Percentiles rank a stretch among this genome's conserved stretches.
phyloP scores from a whole-genome alignment of 1,284 basidiomycete species.

The Sporisorium iseilematis-ciliati region DNA sequence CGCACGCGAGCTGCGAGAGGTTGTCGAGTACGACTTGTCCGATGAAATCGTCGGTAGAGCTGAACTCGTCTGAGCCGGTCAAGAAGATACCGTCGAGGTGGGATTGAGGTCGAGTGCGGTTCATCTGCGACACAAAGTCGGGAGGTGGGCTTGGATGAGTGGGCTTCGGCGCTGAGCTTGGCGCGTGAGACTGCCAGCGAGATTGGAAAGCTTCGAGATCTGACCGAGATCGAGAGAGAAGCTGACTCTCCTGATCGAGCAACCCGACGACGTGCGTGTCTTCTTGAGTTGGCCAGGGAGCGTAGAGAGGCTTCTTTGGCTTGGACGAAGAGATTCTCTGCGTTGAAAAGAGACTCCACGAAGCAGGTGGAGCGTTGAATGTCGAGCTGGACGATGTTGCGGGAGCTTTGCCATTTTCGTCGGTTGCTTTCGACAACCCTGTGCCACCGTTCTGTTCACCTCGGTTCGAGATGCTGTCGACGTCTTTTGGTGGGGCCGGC shows the following conservation, averaged over 20 bases:
- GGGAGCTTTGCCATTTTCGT: conserved; percentile 10
- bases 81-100: conserved; percentile 6
- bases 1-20: conserved; percentile 4
- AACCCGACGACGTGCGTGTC: conserved; percentile 28
- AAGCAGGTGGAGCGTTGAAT: conserved; percentile 12
- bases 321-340: conserved; percentile 12
- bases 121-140: conserved; percentile 23
- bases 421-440: not conserved
- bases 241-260: conserved; percentile 4
- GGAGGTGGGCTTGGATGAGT: conserved; percentile 1
- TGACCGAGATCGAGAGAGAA: conserved; percentile 4
- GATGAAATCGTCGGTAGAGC: conserved; percentile 14
- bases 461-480: not conserved
- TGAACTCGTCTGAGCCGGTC: not conserved
- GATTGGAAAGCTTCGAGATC: conserved; percentile 20
- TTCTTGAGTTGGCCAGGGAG: conserved; percentile 24
- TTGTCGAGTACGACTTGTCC: conserved; percentile 5
- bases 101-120: conserved; percentile 13
- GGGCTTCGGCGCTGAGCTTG: not conserved
- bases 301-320: conserved; percentile 28
- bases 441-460: not conserved
- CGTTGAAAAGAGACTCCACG: conserved; percentile 41
- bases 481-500: conserved; percentile 5
- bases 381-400: conserved; percentile 8
- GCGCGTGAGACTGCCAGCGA: conserved; percentile 7